Percentiles rank a stretch among this genome's conserved stretches.
These are phyloP conservation scores for Scalesia atractyloides DNA, from an alignment of 129 eudicot species.

Conservation along the genomic window DNA sequence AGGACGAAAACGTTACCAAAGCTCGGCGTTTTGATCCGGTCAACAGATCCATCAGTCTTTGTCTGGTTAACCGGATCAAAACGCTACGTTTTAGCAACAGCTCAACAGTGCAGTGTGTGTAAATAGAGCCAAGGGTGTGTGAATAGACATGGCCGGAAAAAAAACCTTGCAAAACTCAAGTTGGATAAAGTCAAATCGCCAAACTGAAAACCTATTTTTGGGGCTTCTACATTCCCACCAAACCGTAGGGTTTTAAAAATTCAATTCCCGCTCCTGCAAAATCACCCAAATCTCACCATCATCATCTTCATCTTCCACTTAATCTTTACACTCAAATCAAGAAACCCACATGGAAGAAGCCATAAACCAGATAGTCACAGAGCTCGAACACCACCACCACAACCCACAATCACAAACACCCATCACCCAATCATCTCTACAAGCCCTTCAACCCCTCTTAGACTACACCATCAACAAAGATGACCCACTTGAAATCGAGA, in stretches of 20 bases:
- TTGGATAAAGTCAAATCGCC: too few species aligned
- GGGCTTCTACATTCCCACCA: too few species aligned
- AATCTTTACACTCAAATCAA: neutral
- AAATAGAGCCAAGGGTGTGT: too few species aligned
- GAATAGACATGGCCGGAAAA: too few species aligned
- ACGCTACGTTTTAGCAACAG: too few species aligned
- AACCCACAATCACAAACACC: slow-evolving; percentile 42
- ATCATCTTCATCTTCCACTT: neutral
- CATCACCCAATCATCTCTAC: slow-evolving; percentile 52
- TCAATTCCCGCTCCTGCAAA: neutral
- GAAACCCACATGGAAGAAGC: slow-evolving; percentile 56
- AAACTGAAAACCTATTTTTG: too few species aligned
- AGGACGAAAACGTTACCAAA: too few species aligned
- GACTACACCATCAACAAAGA: slow-evolving; percentile 48
- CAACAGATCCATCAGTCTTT: too few species aligned
- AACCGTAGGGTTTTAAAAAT: neutral
- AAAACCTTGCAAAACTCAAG: too few species aligned
- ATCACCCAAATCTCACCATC: neutral
- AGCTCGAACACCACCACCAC: slow-evolving; percentile 45
- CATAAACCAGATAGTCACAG: slow-evolving; percentile 50
- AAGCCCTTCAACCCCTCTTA: slow-evolving; percentile 53
- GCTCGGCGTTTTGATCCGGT: too few species aligned
- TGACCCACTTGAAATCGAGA: slow-evolving; percentile 55
- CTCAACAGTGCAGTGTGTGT: too few species aligned
- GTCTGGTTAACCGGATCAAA: too few species aligned